These are phyloP conservation scores for Poteriospumella lacustris DNA, from an alignment of 108 stramenopile genomes.

Conservation along the genomic window DNA sequence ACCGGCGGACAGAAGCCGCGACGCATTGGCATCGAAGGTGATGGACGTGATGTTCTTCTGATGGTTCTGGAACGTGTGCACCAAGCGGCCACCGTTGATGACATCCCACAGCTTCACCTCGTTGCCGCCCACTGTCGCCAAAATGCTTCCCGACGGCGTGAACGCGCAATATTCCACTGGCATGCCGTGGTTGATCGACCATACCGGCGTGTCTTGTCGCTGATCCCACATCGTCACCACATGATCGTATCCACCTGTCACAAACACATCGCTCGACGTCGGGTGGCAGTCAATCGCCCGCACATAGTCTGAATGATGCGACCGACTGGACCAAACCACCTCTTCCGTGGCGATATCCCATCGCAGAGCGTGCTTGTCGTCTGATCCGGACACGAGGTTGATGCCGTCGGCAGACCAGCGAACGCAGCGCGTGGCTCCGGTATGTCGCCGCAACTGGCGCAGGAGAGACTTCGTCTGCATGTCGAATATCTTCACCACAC, in stretches of 20 bases:
- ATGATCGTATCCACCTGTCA: conserved; percentile 41
- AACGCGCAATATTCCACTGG: conserved; percentile 23
- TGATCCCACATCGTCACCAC: conserved; percentile 36
- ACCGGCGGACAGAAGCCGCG: conserved; percentile 33
- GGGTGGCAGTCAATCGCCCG: neutral
- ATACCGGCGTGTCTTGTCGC: neutral
- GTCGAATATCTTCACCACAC: conserved; percentile 35
- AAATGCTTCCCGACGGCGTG: neutral
- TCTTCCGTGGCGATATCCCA: conserved; percentile 38
- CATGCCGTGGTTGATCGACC: conserved; percentile 18
- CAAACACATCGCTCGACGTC: conserved; percentile 23
- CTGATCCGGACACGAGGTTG: conserved; percentile 38
- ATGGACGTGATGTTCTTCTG: conserved; percentile 44
- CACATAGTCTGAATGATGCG: conserved; percentile 37
- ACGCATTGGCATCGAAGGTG: conserved; percentile 5
- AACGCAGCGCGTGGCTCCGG: conserved; percentile 25
- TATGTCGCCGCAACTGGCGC: conserved; percentile 33
- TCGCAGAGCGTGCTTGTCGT: conserved; percentile 21
- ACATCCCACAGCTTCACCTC: conserved; percentile 40
- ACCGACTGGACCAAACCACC: neutral
- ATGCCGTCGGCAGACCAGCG: conserved; percentile 44
- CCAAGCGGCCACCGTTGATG: conserved; percentile 22
- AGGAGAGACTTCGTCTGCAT: conserved; percentile 35
- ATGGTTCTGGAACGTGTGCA: conserved; percentile 30
- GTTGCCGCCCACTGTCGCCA: conserved; percentile 29